Conservation (phyloP, 2,329 filamentous ascomycete species). For the Penicillium janthinellum region DNA sequence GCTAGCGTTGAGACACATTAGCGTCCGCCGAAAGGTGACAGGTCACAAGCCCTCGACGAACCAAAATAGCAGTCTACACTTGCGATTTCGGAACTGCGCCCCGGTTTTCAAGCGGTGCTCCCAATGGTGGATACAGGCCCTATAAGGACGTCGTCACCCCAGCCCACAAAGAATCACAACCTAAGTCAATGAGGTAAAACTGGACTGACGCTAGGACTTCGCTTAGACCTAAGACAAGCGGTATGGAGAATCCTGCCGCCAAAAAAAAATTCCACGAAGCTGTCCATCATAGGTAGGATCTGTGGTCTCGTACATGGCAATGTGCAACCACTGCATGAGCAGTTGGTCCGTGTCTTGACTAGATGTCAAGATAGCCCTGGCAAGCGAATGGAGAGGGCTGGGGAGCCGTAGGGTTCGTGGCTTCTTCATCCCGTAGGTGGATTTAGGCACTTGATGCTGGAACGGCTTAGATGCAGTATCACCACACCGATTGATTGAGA, state of each 20-base stretch:
- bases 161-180: neutral
- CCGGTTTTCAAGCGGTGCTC: neutral
- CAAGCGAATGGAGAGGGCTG: constrained; percentile 1
- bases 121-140: neutral
- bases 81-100: neutral
- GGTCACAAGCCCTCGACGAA: constrained; percentile 4
- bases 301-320: constrained; percentile 1
- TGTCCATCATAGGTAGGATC: constrained; percentile 3
- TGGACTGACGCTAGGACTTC: neutral
- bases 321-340: neutral
- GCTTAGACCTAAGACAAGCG: constrained; percentile 3
- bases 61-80: constrained; percentile 13
- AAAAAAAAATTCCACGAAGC: neutral
- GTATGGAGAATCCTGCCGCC: constrained; percentile 5
- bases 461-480: constrained; percentile 9
- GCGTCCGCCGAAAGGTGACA: neutral
- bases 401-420: neutral
- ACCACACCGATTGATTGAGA: constrained; percentile 4
- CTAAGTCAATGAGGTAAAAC: neutral
- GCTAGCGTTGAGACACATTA: constrained; percentile 2
- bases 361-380: neutral
- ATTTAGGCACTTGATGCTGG: neutral
- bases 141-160: neutral
- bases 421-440: neutral
- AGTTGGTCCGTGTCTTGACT: constrained; percentile 8